Percentiles rank a stretch among this genome's conserved stretches.
Evolutionary conservation across 148 eudicot genomes (phyloP).

Genomic region (Fallopia convolvulus): DNA sequence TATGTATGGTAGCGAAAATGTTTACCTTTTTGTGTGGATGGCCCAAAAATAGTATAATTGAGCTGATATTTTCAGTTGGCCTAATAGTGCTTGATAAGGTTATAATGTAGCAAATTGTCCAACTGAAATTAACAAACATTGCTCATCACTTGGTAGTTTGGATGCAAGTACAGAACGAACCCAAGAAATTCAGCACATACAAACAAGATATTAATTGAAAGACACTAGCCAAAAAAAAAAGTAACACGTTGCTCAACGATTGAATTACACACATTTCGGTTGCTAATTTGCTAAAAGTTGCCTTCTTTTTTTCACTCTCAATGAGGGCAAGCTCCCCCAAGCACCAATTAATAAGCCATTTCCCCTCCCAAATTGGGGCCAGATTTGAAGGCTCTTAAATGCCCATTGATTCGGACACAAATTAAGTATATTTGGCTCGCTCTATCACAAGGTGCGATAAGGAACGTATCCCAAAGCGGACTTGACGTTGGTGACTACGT

Average conservation of each 20-base stretch:
- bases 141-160: no score
- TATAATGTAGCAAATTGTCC: no score
- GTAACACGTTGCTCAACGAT: neutral
- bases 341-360: neutral
- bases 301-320: neutral
- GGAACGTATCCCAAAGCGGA: conserved; percentile 55
- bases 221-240: neutral
- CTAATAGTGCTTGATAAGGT: no score
- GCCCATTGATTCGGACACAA: neutral
- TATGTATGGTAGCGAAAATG: neutral
- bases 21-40: neutral
- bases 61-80: no score
- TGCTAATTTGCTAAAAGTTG: neutral
- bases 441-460: conserved; percentile 45
- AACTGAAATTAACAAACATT: no score
- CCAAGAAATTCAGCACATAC: neutral
- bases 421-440: neutral
- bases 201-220: neutral
- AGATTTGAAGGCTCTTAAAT: neutral
- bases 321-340: neutral
- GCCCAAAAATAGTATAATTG: neutral
- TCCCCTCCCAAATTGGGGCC: neutral
- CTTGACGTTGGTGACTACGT: conserved; percentile 47
- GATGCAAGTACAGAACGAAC: neutral
- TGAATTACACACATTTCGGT: neutral